Percentiles rank a stretch among this genome's conserved stretches.
These are phyloP conservation scores for Zygotorulaspora florentina DNA, from an alignment of 805 yeast genomes.

Conservation along the genomic window DNA sequence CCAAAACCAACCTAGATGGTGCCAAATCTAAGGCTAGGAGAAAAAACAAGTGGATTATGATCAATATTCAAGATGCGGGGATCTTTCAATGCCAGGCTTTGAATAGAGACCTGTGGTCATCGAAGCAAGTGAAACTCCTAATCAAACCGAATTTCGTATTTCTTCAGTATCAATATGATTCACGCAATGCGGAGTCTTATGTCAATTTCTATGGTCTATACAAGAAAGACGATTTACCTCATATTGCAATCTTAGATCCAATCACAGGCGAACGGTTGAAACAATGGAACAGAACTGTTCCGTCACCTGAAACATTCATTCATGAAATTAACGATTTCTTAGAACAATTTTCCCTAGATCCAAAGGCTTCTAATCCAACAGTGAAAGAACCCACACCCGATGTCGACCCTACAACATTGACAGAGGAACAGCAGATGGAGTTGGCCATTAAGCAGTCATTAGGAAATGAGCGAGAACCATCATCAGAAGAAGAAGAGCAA, in stretches of 20 bases:
- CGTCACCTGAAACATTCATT: constrained; percentile 55
- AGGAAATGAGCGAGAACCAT: constrained; percentile 31
- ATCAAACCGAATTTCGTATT: constrained; percentile 72
- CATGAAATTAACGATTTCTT: constrained; percentile 69
- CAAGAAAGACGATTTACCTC: constrained; percentile 57
- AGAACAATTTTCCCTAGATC: constrained; percentile 57
- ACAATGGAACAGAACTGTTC: constrained; percentile 67
- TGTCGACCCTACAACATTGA: constrained; percentile 58
- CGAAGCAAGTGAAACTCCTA: constrained; percentile 54
- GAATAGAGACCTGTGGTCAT: constrained; percentile 92
- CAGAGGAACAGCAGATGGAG: constrained; percentile 82
- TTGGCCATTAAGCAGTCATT: constrained; percentile 69
- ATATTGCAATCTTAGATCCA: constrained; percentile 88
- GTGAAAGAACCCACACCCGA: constrained; percentile 53
- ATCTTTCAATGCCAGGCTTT: constrained; percentile 86
- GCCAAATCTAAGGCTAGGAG: constrained; percentile 65
- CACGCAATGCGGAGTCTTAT: constrained; percentile 69
- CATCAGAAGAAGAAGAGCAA: constrained; percentile 19
- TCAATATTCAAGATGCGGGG: constrained; percentile 81
- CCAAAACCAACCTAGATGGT: constrained; percentile 58
- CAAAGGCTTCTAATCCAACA: constrained; percentile 60
- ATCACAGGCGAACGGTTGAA: constrained; percentile 88
- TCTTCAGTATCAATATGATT: constrained; percentile 77
- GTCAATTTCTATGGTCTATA: constrained; percentile 65
- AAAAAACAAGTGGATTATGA: constrained; percentile 72